Conservation (phyloP, 768 basidiomycete genomes). For the Mrakia blollopis region DNA sequence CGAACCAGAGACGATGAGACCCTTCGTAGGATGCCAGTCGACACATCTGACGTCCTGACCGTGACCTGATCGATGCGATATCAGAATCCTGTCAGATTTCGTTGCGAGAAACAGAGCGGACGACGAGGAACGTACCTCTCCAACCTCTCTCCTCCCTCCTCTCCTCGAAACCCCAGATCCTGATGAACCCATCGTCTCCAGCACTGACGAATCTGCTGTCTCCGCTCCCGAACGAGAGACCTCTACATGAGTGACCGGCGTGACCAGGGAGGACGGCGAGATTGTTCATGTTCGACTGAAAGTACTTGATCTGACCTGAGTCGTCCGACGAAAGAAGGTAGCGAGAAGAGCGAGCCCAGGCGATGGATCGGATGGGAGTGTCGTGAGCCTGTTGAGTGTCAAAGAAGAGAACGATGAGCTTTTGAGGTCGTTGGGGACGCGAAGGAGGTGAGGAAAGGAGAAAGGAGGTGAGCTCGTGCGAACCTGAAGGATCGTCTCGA, state of each 20-base stretch:
- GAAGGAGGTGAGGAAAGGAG: not conserved
- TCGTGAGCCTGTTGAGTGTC: conserved; percentile 64
- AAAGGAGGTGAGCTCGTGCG: not conserved
- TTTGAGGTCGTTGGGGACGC: not conserved
- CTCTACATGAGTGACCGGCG: conserved; percentile 61
- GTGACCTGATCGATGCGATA: conserved; percentile 58
- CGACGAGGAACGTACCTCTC: conserved; percentile 54
- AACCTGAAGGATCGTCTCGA: conserved; percentile 92
- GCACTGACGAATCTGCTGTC: conserved; percentile 89
- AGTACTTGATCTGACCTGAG: conserved; percentile 93
- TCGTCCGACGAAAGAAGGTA: conserved; percentile 92
- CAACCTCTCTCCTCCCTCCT: conserved; percentile 80
- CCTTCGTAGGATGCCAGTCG: conserved; percentile 98
- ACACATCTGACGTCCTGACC: conserved; percentile 99
- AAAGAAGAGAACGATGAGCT: not conserved
- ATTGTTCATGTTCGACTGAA: conserved; percentile 99
- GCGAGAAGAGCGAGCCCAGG: conserved; percentile 87
- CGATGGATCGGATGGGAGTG: conserved; percentile 79
- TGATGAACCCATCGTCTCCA: conserved; percentile 89
- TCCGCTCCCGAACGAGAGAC: conserved; percentile 84
- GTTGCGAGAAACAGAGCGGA: not conserved
- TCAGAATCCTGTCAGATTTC: conserved; percentile 4
- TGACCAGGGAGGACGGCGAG: conserved; percentile 89
- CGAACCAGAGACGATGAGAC: conserved; percentile 86
- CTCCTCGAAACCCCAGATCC: conserved; percentile 93